Base-by-base conservation (phyloP, 257 asterid species). In the Cordia subcordata region DNA sequence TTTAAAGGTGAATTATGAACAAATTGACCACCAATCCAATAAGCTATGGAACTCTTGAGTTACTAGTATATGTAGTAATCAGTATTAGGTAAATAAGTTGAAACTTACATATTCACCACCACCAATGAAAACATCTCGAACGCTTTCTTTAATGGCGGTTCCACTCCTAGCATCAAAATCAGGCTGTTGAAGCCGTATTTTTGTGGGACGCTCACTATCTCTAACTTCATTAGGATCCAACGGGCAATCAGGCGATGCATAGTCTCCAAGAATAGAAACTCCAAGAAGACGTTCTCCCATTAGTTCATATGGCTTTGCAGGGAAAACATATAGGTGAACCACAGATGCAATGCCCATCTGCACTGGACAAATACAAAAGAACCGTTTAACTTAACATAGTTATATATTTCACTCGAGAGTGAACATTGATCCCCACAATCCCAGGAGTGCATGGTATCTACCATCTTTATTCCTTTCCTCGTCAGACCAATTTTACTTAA, bases 261-360 rank as follows among this genome's bases (percentile, higher is more conserved):
- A 93, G 73, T 93, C 99, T 73, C 97, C 97, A 19, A 93, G 88
- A 51, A 93, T 94, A 55, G 97, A 80, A 63, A 89, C 87, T 61
- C 71, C 81, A 57, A 85, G 69, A 68, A 81, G 73, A 45, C 71
- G 77, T 63, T 93, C 99, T 69, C 94, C 97, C 93, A 86, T 85
- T 68, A 82, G 74, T 80, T 87, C 95, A 46, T 93, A 93, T 17
- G 97, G 96, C 72, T 81, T 88, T 74, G 96, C 96, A 15, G 99
- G 97, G 83, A 93, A 93, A 55, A 89, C 99, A 71, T 86, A 88
- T 38, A 93, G 94, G 76, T 93, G 99, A 70, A 80, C 95, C 67
- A 66, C 77, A 39, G 99, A 79, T 76, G 99, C 99, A 50, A 93
- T 68, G 68, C 97, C 95, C 99, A 93, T 93, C 99, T 93, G 47